These are phyloP conservation scores for Solanum chilense DNA, from an alignment of 257 asterid species.

Conservation along the genomic window DNA sequence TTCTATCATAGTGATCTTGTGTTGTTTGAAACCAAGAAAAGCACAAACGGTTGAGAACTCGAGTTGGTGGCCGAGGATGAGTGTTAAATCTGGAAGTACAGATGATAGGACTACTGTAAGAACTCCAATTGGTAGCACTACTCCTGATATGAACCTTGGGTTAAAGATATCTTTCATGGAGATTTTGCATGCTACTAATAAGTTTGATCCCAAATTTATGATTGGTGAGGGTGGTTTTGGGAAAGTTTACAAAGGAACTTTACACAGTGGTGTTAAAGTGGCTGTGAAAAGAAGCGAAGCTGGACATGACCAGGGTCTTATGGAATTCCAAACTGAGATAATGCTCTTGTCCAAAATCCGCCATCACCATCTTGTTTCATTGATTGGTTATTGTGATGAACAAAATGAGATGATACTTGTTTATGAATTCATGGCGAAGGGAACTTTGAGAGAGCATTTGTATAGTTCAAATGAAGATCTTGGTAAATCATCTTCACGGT, in stretches of 20 bases:
- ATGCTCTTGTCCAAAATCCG: slow-evolving; percentile 38
- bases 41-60: slow-evolving; percentile 3
- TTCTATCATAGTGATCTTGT: neutral
- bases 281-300: slow-evolving; percentile 61
- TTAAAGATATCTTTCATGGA: slow-evolving; percentile 28
- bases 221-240: slow-evolving; percentile 68
- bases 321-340: slow-evolving; percentile 52
- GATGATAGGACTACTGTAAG: slow-evolving; percentile 13
- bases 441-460: slow-evolving; percentile 47
- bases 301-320: slow-evolving; percentile 38
- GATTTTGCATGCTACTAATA: slow-evolving; percentile 33
- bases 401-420: slow-evolving; percentile 44
- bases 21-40: slow-evolving; percentile 14
- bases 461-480: slow-evolving; percentile 6
- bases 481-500: neutral
- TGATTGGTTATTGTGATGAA: slow-evolving; percentile 56
- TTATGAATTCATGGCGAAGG: slow-evolving; percentile 59
- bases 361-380: slow-evolving; percentile 46
- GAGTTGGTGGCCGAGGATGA: slow-evolving; percentile 13
- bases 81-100: slow-evolving; percentile 14
- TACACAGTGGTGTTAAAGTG: slow-evolving; percentile 33
- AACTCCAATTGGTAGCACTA: slow-evolving; percentile 9
- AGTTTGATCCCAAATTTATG: slow-evolving; percentile 18
- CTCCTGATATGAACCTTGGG: slow-evolving; percentile 30
- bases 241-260: slow-evolving; percentile 41